Percentiles rank a stretch among this genome's conserved stretches.
Conservation (phyloP, 2,329 filamentous ascomycete genomes). For the Aphanoascus verrucosus region DNA sequence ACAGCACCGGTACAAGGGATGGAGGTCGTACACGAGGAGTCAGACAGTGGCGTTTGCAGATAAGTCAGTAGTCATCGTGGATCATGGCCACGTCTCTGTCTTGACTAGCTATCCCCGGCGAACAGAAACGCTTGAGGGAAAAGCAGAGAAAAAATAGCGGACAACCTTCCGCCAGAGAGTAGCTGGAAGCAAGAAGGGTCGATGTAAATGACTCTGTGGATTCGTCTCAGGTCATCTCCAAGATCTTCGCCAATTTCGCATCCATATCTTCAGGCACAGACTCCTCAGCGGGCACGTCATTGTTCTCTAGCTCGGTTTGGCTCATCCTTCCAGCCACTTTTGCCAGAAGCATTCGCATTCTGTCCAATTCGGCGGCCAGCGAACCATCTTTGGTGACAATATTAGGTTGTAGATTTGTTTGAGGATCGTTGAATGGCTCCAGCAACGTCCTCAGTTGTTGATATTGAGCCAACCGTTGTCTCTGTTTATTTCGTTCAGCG, state of each 20-base stretch:
- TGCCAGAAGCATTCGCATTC: conserved; percentile 39
- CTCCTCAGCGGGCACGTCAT: not conserved
- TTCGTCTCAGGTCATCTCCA: conserved; percentile 29
- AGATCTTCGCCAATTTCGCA: conserved; percentile 28
- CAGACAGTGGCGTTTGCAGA: too few relatives aligned
- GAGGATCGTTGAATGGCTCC: conserved; percentile 41
- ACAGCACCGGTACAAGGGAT: too few relatives aligned
- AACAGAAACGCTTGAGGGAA: too few relatives aligned
- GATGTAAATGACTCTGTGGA: too few relatives aligned
- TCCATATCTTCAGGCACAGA: conserved; percentile 13
- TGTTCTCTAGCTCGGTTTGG: conserved; percentile 19
- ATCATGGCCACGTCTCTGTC: too few relatives aligned
- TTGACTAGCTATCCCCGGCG: too few relatives aligned
- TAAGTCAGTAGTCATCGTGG: too few relatives aligned
- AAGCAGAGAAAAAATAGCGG: too few relatives aligned
- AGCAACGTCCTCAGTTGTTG: conserved; percentile 38
- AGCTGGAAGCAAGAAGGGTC: too few relatives aligned
- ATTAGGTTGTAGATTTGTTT: conserved; percentile 45
- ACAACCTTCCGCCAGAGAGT: too few relatives aligned
- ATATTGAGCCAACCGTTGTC: conserved; percentile 39
- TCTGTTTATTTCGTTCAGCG: conserved; percentile 35
- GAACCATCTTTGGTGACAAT: conserved; percentile 43
- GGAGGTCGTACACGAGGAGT: too few relatives aligned
- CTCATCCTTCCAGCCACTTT: conserved; percentile 32
- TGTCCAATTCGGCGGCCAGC: conserved; percentile 40